Percentiles rank a stretch among this genome's conserved stretches.
These are phyloP conservation scores for Starmerella kuoi DNA, from an alignment of 805 yeast species.

Conservation along the genomic window DNA sequence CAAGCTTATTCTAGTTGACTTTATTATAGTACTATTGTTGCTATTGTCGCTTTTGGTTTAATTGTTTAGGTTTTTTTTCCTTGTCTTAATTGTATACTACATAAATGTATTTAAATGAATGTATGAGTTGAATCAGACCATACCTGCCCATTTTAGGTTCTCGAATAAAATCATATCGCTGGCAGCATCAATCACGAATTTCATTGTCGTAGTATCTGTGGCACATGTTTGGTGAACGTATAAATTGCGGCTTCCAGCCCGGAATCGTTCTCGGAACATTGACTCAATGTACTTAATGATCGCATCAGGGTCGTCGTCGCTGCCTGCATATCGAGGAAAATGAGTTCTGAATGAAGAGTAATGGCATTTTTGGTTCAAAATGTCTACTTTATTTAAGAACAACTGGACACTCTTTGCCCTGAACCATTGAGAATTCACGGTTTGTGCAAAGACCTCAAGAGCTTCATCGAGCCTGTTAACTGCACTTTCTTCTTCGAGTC, in stretches of 20 bases:
- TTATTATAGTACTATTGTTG: too few relatives aligned
- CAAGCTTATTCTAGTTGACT: too few relatives aligned
- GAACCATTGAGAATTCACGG: conserved; percentile 81
- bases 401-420: conserved; percentile 73
- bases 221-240: conserved; percentile 93
- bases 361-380: conserved; percentile 58
- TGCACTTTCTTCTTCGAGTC: conserved; percentile 74
- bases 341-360: conserved; percentile 50
- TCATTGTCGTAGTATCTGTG: conserved; percentile 80
- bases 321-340: conserved; percentile 69
- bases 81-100: too few relatives aligned
- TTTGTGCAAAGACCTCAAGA: conserved; percentile 65
- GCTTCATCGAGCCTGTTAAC: conserved; percentile 90
- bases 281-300: conserved; percentile 62
- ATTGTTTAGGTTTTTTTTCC: too few relatives aligned
- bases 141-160: conserved; percentile 38
- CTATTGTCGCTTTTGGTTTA: too few relatives aligned
- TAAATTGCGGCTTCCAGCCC: conserved; percentile 54
- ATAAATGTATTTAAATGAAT: too few relatives aligned
- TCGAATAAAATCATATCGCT: conserved; percentile 83
- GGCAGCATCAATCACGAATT: conserved; percentile 80
- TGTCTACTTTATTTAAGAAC: conserved; percentile 78
- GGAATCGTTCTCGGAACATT: conserved; percentile 51
- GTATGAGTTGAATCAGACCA: too few relatives aligned
- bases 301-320: conserved; percentile 48